Percentiles rank a stretch among this genome's conserved stretches.
Conservation (phyloP, 805 yeast species). For the Cyberlindnera maclurae region DNA sequence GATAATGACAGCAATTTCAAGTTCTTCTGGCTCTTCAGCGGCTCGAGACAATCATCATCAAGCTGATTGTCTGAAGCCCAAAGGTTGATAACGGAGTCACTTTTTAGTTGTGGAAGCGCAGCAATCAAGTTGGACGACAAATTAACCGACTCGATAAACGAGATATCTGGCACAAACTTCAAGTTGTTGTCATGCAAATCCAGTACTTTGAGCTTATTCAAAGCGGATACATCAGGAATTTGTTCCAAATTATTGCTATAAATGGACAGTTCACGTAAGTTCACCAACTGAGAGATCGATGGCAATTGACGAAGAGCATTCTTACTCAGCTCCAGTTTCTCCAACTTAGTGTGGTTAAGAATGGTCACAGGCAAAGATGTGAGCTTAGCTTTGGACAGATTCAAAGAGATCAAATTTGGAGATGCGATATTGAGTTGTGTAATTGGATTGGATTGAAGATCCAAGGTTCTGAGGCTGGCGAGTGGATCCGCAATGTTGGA, state of each 20-base stretch:
- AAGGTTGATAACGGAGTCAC: conserved; percentile 35
- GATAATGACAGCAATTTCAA: conserved; percentile 66
- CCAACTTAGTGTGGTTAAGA: conserved; percentile 57
- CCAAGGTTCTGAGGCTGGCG: conserved; percentile 57
- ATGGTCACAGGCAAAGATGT: conserved; percentile 64
- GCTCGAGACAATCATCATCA: conserved; percentile 67
- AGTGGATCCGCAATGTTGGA: conserved; percentile 61
- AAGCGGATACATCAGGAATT: conserved; percentile 59
- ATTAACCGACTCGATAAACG: conserved; percentile 44
- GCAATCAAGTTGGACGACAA: conserved; percentile 58
- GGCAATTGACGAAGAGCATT: conserved; percentile 81
- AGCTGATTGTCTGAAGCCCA: conserved; percentile 79
- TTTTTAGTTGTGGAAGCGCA: conserved; percentile 33
- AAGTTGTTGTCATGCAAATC: conserved; percentile 85
- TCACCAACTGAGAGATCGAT: conserved; percentile 51
- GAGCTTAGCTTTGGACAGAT: conserved; percentile 75
- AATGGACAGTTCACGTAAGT: conserved; percentile 59
- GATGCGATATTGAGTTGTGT: conserved; percentile 55
- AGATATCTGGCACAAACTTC: conserved; percentile 48
- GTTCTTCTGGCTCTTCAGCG: conserved; percentile 50
- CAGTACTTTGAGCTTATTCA: conserved; percentile 53
- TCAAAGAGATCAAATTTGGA: conserved; percentile 59
- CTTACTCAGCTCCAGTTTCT: conserved; percentile 67
- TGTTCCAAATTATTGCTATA: conserved; percentile 67
- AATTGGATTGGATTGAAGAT: conserved; percentile 77